Conservation (phyloP, 768 basidiomycete genomes). For the Mrakia blollopis region DNA sequence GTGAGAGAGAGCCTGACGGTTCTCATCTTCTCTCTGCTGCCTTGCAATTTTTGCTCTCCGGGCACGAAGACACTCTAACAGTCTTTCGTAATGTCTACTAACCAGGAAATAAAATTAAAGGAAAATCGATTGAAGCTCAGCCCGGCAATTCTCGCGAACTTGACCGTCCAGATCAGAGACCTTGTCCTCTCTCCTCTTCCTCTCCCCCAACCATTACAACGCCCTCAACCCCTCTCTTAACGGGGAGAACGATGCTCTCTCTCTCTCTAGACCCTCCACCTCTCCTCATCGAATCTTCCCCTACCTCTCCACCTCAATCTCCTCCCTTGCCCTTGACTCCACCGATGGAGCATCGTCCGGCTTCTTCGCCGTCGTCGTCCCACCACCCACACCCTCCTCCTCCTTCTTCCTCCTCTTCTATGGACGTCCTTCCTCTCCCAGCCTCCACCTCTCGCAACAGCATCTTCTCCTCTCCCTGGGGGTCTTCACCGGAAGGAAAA, state of each 20-base stretch:
- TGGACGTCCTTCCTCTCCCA: no score
- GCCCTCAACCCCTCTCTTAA: not conserved
- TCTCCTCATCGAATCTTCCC: not conserved
- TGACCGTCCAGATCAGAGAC: no score
- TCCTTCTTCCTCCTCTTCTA: not conserved
- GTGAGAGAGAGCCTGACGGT: no score
- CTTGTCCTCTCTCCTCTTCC: no score
- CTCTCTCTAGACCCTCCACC: conserved; percentile 10
- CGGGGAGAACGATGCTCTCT: not conserved
- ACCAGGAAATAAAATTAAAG: no score
- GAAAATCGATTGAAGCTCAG: no score
- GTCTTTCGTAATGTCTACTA: no score
- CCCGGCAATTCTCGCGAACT: no score
- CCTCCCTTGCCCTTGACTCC: not conserved
- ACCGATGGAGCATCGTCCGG: not conserved
- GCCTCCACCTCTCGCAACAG: not conserved
- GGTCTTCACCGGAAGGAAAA: not conserved
- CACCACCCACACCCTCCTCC: not conserved
- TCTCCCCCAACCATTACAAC: not conserved
- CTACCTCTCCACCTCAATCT: not conserved
- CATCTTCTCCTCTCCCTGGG: conserved; percentile 10
- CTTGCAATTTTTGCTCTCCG: no score
- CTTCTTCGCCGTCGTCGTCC: not conserved
- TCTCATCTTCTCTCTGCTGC: no score
- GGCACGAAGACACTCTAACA: no score